Evolutionary conservation across 2,329 filamentous ascomycete genomes (phyloP).

Genomic region (Hymenoscyphus repandus): DNA sequence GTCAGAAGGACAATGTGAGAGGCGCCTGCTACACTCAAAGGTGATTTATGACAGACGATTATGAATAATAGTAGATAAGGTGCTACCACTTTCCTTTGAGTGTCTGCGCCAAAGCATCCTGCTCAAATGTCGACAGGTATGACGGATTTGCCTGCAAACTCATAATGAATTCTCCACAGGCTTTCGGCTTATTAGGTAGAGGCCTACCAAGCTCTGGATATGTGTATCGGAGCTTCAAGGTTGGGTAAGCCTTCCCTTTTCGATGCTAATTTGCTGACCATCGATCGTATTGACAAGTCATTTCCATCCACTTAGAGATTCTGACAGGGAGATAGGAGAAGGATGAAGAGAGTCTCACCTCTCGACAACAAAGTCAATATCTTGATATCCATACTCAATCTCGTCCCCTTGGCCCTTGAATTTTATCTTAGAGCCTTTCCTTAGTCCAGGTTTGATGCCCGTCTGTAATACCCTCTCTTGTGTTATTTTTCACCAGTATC

Average conservation of each 20-base stretch:
- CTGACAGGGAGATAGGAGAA: background rate
- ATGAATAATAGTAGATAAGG: too few relatives aligned
- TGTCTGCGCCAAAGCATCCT: too few relatives aligned
- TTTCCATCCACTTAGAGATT: background rate
- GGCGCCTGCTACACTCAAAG: too few relatives aligned
- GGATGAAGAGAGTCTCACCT: background rate
- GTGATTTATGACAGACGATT: too few relatives aligned
- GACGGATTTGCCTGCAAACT: too few relatives aligned
- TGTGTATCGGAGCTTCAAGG: background rate
- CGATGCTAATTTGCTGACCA: background rate
- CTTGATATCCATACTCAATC: background rate
- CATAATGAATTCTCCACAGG: background rate
- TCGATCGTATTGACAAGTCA: background rate
- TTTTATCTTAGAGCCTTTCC: conserved; percentile 7
- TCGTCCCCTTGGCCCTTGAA: background rate
- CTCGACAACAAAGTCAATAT: background rate
- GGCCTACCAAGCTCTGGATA: background rate
- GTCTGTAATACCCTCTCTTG: conserved; percentile 5
- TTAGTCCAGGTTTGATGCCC: conserved; percentile 4
- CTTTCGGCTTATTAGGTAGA: background rate
- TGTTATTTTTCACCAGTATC: background rate
- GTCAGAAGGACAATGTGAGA: too few relatives aligned
- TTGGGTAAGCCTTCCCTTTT: background rate
- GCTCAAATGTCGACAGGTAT: too few relatives aligned
- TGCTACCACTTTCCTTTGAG: too few relatives aligned